phyloP scores from a whole-genome alignment of 768 basidiomycete genomes.

The Podaxis mareebaensis region DNA sequence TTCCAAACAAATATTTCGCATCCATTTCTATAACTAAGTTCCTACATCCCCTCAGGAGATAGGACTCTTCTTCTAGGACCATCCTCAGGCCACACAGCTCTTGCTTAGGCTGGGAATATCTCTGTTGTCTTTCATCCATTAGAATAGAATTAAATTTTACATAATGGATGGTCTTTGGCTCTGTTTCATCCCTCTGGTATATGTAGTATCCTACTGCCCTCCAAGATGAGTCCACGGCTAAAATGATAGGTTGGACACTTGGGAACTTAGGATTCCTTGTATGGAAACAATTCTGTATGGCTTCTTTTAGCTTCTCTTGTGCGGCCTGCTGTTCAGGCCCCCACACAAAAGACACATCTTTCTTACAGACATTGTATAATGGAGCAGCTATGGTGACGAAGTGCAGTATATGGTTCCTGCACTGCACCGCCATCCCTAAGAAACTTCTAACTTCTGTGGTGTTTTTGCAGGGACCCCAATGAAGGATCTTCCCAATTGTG shows the following conservation, averaged over 20 bases:
- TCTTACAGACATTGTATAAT: no score
- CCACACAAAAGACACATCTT: not conserved
- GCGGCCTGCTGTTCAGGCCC: not conserved
- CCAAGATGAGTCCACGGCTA: constrained; percentile 10
- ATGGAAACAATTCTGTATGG: not conserved
- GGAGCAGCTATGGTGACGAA: no score
- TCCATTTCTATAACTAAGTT: no score
- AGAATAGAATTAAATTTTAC: constrained; percentile 39
- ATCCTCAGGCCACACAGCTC: constrained; percentile 32
- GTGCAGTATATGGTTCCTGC: not conserved
- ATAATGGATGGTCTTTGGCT: constrained; percentile 25
- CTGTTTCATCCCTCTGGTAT: constrained; percentile 28
- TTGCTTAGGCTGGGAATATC: constrained; percentile 39
- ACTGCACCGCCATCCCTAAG: not conserved
- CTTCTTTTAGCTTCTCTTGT: not conserved
- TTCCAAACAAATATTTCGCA: constrained; percentile 24
- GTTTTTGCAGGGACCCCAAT: no score
- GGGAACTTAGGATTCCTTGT: constrained; percentile 4
- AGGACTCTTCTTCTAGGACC: constrained; percentile 21
- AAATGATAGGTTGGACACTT: constrained; percentile 1
- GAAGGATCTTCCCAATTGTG: not conserved
- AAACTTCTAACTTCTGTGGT: not conserved
- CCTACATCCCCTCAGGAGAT: constrained; percentile 22
- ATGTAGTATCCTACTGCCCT: constrained; percentile 39
- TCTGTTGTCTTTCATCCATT: constrained; percentile 32